Conservation (phyloP, 163 green algal species). For the Scenedesmus sp. region DNA sequence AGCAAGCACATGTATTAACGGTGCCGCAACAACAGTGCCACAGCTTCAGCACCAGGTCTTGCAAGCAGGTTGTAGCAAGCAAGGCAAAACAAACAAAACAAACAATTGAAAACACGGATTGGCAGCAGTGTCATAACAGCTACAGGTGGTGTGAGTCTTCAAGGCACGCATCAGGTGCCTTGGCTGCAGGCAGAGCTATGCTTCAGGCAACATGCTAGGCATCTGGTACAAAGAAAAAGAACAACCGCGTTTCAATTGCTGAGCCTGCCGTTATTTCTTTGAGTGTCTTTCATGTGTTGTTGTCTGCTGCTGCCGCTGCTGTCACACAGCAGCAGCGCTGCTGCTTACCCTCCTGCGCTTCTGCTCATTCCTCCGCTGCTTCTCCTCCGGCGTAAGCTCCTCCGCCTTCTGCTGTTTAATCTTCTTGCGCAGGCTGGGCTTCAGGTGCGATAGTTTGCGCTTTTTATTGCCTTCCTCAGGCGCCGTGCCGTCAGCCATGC, state of each 20-base stretch:
- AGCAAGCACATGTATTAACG: no score
- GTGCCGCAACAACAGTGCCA: no score
- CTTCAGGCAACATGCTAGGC: background rate
- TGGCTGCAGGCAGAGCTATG: background rate
- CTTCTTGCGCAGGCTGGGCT: conserved; percentile 27
- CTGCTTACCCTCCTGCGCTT: conserved; percentile 34
- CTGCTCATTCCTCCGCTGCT: conserved; percentile 34
- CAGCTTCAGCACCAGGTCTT: no score
- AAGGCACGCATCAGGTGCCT: no score
- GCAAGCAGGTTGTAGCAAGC: no score
- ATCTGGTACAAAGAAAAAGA: background rate
- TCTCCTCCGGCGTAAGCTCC: conserved; percentile 14
- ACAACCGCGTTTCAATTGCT: background rate
- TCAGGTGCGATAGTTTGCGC: conserved; percentile 32
- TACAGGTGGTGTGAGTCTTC: no score
- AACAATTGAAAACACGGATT: background rate
- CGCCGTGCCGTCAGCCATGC: background rate
- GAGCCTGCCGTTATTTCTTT: no score
- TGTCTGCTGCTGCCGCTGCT: background rate
- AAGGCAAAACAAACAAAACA: no score
- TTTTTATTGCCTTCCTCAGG: conserved; percentile 1
- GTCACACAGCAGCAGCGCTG: background rate
- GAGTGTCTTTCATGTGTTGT: background rate
- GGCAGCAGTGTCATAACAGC: no score
- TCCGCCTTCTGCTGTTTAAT: background rate